Percentiles rank a stretch among this genome's conserved stretches.
These are phyloP conservation scores for Protomyces arabidopsidicola DNA, from an alignment of 1,139 yeast genomes.

Conservation along the genomic window DNA sequence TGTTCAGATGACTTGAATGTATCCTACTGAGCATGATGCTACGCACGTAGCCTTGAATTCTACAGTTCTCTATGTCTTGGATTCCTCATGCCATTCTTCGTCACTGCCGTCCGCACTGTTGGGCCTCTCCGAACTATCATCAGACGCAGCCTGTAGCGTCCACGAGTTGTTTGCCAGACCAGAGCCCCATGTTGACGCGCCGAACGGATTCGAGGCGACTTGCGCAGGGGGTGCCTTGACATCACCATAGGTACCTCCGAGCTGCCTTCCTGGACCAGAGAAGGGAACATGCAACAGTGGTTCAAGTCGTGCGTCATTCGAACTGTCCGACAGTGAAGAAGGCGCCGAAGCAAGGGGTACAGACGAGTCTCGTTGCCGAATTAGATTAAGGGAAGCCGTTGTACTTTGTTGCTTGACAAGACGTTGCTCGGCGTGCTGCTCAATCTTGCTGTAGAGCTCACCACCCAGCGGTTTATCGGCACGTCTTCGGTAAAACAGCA, in stretches of 20 bases:
- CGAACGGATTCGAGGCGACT: not conserved
- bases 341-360: not conserved
- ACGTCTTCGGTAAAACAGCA: slow-evolving; percentile 74
- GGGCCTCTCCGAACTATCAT: not conserved
- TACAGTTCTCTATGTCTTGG: not conserved
- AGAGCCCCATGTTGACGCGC: not conserved
- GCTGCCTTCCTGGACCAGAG: not conserved
- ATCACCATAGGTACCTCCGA: not conserved
- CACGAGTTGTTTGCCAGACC: not conserved
- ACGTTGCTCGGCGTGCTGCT: slow-evolving; percentile 1
- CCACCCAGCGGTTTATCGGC: slow-evolving; percentile 6
- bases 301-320: not conserved
- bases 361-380: not conserved
- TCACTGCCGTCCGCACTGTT: not conserved
- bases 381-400: not conserved
- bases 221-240: not conserved
- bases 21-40: not conserved
- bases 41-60: not conserved
- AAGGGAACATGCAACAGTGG: not conserved
- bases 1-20: not conserved
- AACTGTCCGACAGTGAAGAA: not conserved
- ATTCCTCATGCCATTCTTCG: not conserved
- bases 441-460: not conserved
- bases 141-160: not conserved
- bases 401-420: not conserved